These are phyloP conservation scores for Ramaria sp. DNA, from an alignment of 768 basidiomycete species.

Conservation along the genomic window DNA sequence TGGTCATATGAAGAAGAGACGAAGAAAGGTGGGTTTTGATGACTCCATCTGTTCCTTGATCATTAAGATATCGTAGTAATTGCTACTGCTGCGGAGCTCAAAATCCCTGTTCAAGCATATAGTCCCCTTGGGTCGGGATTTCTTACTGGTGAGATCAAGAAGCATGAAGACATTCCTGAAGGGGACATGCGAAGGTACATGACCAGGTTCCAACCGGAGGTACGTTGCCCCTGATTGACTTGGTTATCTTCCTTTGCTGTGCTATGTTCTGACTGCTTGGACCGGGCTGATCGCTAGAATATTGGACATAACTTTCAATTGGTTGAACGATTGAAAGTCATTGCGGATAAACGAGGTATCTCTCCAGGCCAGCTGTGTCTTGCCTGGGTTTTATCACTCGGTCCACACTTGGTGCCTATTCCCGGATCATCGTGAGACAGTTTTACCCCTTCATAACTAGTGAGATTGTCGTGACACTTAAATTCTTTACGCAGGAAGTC, in stretches of 20 bases:
- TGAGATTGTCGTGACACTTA: conserved; percentile 17
- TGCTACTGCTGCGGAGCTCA: conserved; percentile 41
- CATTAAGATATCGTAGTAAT: conserved; percentile 29
- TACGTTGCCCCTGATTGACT: not conserved
- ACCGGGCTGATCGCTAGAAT: conserved; percentile 18
- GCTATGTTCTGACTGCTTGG: conserved; percentile 7
- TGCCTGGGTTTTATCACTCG: conserved; percentile 31
- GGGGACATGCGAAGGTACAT: conserved; percentile 20
- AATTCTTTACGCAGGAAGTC: conserved; percentile 21
- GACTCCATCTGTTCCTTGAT: not conserved
- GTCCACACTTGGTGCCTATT: conserved; percentile 34
- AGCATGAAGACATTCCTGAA: conserved; percentile 27
- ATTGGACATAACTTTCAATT: conserved; percentile 31
- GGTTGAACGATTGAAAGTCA: conserved; percentile 27
- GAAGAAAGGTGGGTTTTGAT: conserved; percentile 24
- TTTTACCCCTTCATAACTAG: conserved; percentile 19
- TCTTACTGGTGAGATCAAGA: conserved; percentile 39
- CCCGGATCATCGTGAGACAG: conserved; percentile 34
- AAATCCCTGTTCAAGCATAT: conserved; percentile 49
- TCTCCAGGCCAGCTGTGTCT: conserved; percentile 29
- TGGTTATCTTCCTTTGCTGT: conserved; percentile 5
- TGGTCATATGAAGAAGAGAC: conserved; percentile 47
- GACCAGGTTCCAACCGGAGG: conserved; percentile 11
- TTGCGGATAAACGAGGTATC: conserved; percentile 32
- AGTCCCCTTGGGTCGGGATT: conserved; percentile 46